These are phyloP conservation scores for Acmispon strigosus DNA, from an alignment of 306 rosid genomes.

Conservation along the genomic window DNA sequence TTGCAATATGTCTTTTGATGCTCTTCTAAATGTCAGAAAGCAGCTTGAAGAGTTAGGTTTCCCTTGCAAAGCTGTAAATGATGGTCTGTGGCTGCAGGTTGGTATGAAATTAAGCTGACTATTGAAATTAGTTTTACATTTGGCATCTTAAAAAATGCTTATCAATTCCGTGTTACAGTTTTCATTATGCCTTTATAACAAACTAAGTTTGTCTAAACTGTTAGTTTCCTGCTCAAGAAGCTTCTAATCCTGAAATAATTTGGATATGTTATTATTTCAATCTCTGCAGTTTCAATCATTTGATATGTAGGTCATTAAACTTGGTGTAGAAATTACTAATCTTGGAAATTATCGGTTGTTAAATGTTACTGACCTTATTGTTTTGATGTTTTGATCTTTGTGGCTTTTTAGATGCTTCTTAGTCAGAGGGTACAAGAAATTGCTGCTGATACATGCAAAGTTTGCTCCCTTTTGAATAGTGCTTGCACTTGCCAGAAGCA, in stretches of 20 bases:
- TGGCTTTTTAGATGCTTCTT: conserved; percentile 74
- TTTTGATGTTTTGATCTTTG: conserved; percentile 6
- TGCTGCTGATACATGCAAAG: conserved; percentile 87
- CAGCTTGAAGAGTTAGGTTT: conserved; percentile 89
- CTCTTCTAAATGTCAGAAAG: conserved; percentile 81
- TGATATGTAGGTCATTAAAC: neutral
- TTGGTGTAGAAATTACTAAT: neutral
- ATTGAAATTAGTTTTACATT: neutral
- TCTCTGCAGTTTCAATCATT: conserved; percentile 4
- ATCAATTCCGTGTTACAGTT: neutral
- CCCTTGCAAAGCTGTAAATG: conserved; percentile 98
- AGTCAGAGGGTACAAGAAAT: conserved; percentile 98
- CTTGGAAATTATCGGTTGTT: neutral
- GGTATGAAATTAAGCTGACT: conserved; percentile 16
- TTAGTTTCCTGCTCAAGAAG: neutral
- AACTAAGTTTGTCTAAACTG: neutral
- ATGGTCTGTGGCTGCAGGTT: conserved; percentile 98
- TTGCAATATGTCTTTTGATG: conserved; percentile 95
- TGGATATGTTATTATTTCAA: neutral
- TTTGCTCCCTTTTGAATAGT: conserved; percentile 68
- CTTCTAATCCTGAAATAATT: conserved; percentile 3
- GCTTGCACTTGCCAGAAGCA: conserved; percentile 84
- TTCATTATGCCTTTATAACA: conserved; percentile 8
- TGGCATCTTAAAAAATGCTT: conserved; percentile 1
- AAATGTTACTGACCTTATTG: conserved; percentile 15